Evolutionary conservation across 106 monocot genomes (phyloP).

Genomic region (Allium fistulosum): DNA sequence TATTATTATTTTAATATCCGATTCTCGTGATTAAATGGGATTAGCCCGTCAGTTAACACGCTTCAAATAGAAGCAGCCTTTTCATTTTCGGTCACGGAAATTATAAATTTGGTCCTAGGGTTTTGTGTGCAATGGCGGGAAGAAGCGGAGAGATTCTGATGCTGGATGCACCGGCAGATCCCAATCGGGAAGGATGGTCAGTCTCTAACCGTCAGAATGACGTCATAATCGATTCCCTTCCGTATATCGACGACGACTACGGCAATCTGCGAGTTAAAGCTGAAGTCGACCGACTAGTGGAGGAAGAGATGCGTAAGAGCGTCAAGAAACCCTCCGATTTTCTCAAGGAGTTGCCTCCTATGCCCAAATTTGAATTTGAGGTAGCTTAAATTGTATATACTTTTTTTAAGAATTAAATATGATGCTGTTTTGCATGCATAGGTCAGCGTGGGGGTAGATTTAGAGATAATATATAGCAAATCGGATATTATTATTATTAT

Average conservation of each 20-base stretch:
- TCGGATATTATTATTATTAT: no score
- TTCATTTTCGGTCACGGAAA: no score
- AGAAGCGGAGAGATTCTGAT: conserved; percentile 50
- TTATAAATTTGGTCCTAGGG: no score
- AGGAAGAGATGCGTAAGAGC: conserved; percentile 92
- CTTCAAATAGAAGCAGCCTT: no score
- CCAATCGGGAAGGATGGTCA: conserved; percentile 35
- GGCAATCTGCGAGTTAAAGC: conserved; percentile 75
- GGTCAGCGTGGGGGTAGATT: background rate
- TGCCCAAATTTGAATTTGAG: conserved; percentile 57
- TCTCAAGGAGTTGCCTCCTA: conserved; percentile 75
- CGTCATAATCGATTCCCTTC: conserved; percentile 75
- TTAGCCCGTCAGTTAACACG: no score
- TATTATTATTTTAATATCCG: no score
- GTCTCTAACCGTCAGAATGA: conserved; percentile 14
- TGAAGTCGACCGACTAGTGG: conserved; percentile 85
- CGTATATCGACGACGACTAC: conserved; percentile 98
- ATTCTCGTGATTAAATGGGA: no score
- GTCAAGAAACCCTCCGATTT: conserved; percentile 84
- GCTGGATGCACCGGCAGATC: conserved; percentile 79
- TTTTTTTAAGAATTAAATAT: background rate
- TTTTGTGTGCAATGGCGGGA: conserved; percentile 23
- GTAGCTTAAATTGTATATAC: conserved; percentile 10
- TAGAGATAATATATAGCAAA: background rate
- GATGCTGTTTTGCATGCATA: background rate